A percentile compares a stretch with the other conserved stretches of the same genome.
These are phyloP conservation scores for Exobasidium cylindrosporum DNA, from an alignment of 1,284 basidiomycete genomes.

Conservation along the genomic window DNA sequence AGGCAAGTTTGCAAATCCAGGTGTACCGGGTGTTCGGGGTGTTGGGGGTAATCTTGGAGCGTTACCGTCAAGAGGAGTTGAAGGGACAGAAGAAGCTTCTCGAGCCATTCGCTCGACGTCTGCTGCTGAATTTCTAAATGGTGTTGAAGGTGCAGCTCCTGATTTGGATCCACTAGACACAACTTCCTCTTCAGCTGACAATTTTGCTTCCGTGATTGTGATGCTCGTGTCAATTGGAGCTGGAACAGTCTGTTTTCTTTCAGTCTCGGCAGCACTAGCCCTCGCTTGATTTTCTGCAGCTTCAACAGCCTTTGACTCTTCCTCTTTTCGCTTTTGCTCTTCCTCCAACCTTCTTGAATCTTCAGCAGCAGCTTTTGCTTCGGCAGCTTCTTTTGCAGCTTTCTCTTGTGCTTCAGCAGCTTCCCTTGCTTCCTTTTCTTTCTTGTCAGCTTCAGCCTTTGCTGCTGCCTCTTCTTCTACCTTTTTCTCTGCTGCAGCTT, in stretches of 20 bases:
- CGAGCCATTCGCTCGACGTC: constrained; percentile 49
- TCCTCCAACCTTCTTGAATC: constrained; percentile 6
- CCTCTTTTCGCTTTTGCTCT: constrained; percentile 18
- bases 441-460: constrained; percentile 2
- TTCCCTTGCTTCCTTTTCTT: constrained; percentile 2
- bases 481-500: not conserved
- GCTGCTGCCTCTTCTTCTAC: constrained; percentile 3
- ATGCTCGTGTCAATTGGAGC: constrained; percentile 18
- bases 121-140: constrained; percentile 30
- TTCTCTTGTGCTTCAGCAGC: constrained; percentile 19
- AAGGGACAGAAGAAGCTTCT: constrained; percentile 47
- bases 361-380: not conserved
- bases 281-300: constrained; percentile 6
- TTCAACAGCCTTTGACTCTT: constrained; percentile 12
- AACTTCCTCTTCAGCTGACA: not conserved
- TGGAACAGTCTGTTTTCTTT: constrained; percentile 13
- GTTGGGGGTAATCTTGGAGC: constrained; percentile 35
- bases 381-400: constrained; percentile 18
- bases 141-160: constrained; percentile 18
- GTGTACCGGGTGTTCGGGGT: constrained; percentile 42
- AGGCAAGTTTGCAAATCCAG: constrained; percentile 47
- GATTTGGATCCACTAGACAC: not conserved
- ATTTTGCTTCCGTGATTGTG: constrained; percentile 16
- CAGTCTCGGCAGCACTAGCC: constrained; percentile 14
- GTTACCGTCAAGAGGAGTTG: constrained; percentile 32